Evolutionary conservation across 352 stramenopile genomes (phyloP), one percentile per base, ranked within the genome.

Genomic region (Pythium aquatile): DNA sequence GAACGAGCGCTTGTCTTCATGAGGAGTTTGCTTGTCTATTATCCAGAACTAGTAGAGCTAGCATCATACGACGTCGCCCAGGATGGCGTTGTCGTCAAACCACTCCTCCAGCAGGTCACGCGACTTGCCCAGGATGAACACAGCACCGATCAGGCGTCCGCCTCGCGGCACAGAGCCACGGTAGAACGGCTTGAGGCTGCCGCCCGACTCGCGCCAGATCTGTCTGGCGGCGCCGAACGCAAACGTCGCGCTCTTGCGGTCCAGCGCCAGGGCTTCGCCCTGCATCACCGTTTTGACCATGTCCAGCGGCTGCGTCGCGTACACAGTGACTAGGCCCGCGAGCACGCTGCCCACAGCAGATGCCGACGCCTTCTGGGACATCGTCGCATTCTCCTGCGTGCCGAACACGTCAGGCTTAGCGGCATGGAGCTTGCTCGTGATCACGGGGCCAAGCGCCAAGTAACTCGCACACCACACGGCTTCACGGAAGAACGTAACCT

Each of bases 281-380:
- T 94, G 86, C 77, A 93, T 90, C 28, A 94, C 82, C 0, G 85
- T 94, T 76, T 94, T 94, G 58, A 94, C 61, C 13, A 85, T 95
- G 58, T 95, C 86, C 13, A 95, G 69, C 7, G 86, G 86, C 70
- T 95, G 86, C 52, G 83, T 95, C 33, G 67, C 83, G 55, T 77
- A 78, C 16, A 95, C 84, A 1, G 86, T 91, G 29, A 91, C 68
- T 17, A 95, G 73, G 2, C 86, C 86, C 7, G 86, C 83, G 20
- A 85, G 61, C 30, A 91, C 72, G 54, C 86, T 93, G n/a, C 84
- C 86, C 28, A 77, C 74, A 5, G 80, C 69, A 6, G 82, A 88
- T 3, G 85, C 84, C 17, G 73, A 87, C 11, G 82, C 63, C 55
- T 81, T 83, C 58, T 94, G 85, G 14, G 83, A 83, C 28, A 74